These are phyloP conservation scores for Stephania cephalantha DNA, from an alignment of 164 flowering plant genomes.

Conservation along the genomic window DNA sequence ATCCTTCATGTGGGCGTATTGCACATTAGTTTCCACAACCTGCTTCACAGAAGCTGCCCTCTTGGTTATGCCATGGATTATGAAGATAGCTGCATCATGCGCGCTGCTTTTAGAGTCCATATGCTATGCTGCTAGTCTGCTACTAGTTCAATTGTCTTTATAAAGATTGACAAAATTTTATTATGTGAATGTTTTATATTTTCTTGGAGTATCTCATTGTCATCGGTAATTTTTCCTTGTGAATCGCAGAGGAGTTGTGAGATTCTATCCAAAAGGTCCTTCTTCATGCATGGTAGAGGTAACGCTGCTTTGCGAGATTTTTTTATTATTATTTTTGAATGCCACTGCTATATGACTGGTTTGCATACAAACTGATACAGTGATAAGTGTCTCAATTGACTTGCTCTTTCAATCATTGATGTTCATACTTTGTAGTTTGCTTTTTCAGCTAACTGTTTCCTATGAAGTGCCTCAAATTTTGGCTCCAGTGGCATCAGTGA, in stretches of 20 bases:
- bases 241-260: constrained; percentile 80
- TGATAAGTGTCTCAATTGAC: not conserved
- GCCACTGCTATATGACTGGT: not conserved
- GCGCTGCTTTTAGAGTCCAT: not conserved
- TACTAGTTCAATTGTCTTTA: not conserved
- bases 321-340: not conserved
- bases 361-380: not conserved
- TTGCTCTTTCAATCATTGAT: not conserved
- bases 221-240: constrained; percentile 15
- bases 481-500: constrained; percentile 77
- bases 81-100: not conserved
- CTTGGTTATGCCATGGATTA: not conserved
- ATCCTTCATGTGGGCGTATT: not conserved
- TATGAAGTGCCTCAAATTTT: constrained; percentile 80
- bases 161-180: not conserved
- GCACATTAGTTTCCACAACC: not conserved
- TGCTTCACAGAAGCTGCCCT: not conserved
- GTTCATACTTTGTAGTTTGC: constrained; percentile 2
- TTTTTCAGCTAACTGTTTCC: constrained; percentile 84
- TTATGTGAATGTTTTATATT: not conserved
- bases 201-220: not conserved
- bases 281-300: constrained; percentile 73
- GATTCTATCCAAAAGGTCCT: constrained; percentile 88
- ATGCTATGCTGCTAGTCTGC: not conserved
- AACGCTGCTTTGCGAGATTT: constrained; percentile 18